A percentile compares a stretch with the other conserved stretches of the same genome.
phyloP scores from a whole-genome alignment of 2,329 filamentous ascomycete genomes.

The Cordyceps tenuipes region DNA sequence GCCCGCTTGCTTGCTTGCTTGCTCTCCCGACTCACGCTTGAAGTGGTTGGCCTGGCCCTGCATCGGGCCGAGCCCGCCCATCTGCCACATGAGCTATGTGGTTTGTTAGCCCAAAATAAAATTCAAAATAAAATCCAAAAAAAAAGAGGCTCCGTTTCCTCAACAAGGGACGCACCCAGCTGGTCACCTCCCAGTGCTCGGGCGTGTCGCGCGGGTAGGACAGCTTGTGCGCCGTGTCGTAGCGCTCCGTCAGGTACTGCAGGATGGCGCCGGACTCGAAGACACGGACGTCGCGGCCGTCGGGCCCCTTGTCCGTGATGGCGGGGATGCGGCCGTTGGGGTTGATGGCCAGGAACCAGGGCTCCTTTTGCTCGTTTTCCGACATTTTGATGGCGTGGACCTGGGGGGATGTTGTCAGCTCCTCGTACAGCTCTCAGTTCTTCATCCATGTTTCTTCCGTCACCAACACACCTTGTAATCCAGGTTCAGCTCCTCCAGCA shows the following conservation, averaged over 20 bases:
- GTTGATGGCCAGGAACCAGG: slow-evolving; percentile 86
- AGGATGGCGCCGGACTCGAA: slow-evolving; percentile 82
- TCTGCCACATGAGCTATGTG: slow-evolving; percentile 61
- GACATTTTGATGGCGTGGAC: slow-evolving; percentile 58
- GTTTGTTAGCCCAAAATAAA: too few relatives aligned
- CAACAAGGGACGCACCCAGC: slow-evolving; percentile 67
- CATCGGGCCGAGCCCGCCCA: slow-evolving; percentile 75
- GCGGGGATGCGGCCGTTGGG: slow-evolving; percentile 89
- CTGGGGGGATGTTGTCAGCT: slow-evolving; percentile 18
- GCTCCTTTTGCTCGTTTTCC: slow-evolving; percentile 73
- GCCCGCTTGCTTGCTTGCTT: too few relatives aligned
- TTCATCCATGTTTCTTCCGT: background rate
- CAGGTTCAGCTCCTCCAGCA: slow-evolving; percentile 75
- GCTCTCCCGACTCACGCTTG: slow-evolving; percentile 48
- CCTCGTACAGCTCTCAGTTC: background rate
- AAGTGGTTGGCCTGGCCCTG: slow-evolving; percentile 80
- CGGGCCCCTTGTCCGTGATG: slow-evolving; percentile 67
- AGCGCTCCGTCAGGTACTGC: slow-evolving; percentile 74
- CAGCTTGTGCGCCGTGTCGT: slow-evolving; percentile 75
- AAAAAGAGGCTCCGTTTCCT: too few relatives aligned
- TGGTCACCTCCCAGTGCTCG: slow-evolving; percentile 73
- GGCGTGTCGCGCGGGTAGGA: slow-evolving; percentile 64
- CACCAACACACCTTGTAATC: slow-evolving; percentile 56
- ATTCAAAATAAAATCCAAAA: too few relatives aligned
- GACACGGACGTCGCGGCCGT: slow-evolving; percentile 64